Percentiles rank a stretch among this genome's conserved stretches.
phyloP scores from a whole-genome alignment of 2,329 filamentous ascomycete species.

The Pezicula radicicola region DNA sequence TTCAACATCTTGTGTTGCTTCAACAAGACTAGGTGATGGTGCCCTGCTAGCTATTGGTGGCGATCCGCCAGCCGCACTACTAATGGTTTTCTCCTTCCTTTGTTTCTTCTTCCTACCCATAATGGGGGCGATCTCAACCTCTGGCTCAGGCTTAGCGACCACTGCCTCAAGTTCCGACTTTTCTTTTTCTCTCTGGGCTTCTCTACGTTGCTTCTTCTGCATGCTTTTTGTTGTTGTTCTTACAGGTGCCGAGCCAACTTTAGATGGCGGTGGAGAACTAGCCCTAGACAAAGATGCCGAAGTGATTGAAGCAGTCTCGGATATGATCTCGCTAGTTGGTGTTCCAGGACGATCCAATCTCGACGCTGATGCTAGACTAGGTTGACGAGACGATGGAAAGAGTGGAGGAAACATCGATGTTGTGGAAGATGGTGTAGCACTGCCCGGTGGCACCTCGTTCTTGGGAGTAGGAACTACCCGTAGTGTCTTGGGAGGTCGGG shows the following conservation, averaged over 20 bases:
- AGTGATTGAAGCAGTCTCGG: constrained; percentile 73
- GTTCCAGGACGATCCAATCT: constrained; percentile 61
- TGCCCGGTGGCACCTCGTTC: constrained; percentile 47
- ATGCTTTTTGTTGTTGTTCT: constrained; percentile 74
- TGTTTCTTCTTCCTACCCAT: constrained; percentile 81
- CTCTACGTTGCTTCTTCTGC: constrained; percentile 72
- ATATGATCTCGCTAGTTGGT: constrained; percentile 69
- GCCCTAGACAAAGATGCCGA: constrained; percentile 71
- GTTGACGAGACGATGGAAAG: constrained; percentile 45
- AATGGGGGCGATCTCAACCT: constrained; percentile 63
- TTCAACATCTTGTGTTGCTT: constrained; percentile 14
- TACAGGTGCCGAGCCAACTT: constrained; percentile 66
- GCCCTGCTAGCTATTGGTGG: constrained; percentile 24
- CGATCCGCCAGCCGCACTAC: constrained; percentile 24
- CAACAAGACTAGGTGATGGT: constrained; percentile 16
- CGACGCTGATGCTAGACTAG: constrained; percentile 44
- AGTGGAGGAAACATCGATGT: constrained; percentile 33
- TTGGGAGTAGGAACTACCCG: constrained; percentile 68
- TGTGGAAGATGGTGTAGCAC: constrained; percentile 26
- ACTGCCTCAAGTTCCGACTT: constrained; percentile 53
- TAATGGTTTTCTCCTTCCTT: constrained; percentile 63
- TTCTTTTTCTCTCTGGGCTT: constrained; percentile 62
- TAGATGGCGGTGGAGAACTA: constrained; percentile 66
- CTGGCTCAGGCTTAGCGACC: constrained; percentile 26
- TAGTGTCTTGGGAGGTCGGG: constrained; percentile 62